Base-by-base conservation (phyloP, 495 filamentous ascomycete species). In the Neurospora sp. region DNA sequence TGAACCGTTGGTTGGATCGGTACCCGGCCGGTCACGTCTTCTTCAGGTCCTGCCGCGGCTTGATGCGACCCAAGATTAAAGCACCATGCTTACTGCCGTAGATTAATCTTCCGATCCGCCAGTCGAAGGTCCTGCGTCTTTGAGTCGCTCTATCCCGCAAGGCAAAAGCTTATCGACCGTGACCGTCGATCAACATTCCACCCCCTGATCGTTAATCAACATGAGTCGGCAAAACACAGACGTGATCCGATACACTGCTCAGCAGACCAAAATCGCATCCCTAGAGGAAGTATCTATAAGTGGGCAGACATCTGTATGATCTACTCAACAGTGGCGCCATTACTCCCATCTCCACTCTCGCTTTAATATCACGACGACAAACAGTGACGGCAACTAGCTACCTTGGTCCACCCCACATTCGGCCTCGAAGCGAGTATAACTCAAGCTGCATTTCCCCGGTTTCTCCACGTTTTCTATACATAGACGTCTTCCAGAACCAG, bases 251-350 rank as follows among this genome's bases (percentile, higher is more conserved):
- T 75, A 41, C 71, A 22, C 41, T 75, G 75, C 69, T 70, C 75
- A 73, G 73, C 68, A 75, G 70, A 74, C 68, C 53, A 38, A 40
- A 14, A 31, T 42, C 39, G 31, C 40, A 53, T 42, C 10, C 6
- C 20, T 35, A 48, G 14, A 22, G 1, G 48, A 66, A 73, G 66
- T 41, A 46, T 35, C 69, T 77, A 76, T 79, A 79, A 79, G 74
- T 70, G 75, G 73, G 70, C 66, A 76, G 74, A 78, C 18, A 72
- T 69, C 78, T 74, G 71, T 76, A 78, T 75, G 78, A 79, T 78
- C 48, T 70, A 40, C 31, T 6, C 41, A 38, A 11, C 40, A 42
- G 71, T 79, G 76, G 74, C 72, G 69, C 76, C 73, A 78, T 72
- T 22, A 27, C 66, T 27, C 10, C 0, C 11, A 20, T 6, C 2